phyloP scores from a whole-genome alignment of 768 basidiomycete species.

The Termitomyces sp. region DNA sequence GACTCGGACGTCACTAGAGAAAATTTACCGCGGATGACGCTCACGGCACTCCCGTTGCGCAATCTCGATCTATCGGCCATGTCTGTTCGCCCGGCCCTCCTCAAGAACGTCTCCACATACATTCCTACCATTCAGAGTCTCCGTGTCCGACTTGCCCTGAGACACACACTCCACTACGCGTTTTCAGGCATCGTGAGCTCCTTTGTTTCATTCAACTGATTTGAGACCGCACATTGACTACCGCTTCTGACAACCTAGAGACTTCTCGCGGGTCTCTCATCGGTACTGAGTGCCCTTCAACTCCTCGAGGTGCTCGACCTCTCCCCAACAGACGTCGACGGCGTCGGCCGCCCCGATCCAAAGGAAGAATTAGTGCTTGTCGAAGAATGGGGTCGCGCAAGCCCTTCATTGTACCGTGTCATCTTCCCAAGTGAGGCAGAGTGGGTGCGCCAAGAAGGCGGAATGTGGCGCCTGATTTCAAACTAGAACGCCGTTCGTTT shows the following conservation, averaged over 20 bases:
- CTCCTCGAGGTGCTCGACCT: slow-evolving; percentile 50
- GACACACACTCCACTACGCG: slow-evolving; percentile 61
- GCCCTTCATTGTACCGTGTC: slow-evolving; percentile 46
- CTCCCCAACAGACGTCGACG: slow-evolving; percentile 50
- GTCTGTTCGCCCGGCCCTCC: slow-evolving; percentile 49
- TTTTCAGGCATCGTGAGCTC: slow-evolving; percentile 60
- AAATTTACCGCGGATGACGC: slow-evolving; percentile 45
- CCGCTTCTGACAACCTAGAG: slow-evolving; percentile 30
- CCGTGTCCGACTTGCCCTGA: slow-evolving; percentile 51
- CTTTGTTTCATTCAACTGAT: background rate
- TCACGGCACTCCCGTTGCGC: slow-evolving; percentile 41
- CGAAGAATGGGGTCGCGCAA: slow-evolving; percentile 47
- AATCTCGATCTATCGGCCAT: slow-evolving; percentile 56
- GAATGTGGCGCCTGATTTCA: slow-evolving; percentile 24
- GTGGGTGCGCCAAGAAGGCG: slow-evolving; percentile 35
- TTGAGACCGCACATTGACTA: background rate
- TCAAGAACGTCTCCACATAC: slow-evolving; percentile 49
- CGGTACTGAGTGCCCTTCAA: slow-evolving; percentile 46
- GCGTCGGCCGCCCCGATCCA: slow-evolving; percentile 33
- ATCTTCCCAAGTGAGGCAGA: slow-evolving; percentile 52
- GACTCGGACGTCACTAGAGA: slow-evolving; percentile 49
- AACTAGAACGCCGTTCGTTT: background rate
- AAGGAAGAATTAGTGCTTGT: slow-evolving; percentile 50
- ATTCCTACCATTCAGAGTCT: slow-evolving; percentile 45
- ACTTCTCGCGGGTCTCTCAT: slow-evolving; percentile 53